Evolutionary conservation across 495 filamentous ascomycete species (phyloP).

Genomic region (Terfezia claveryi): DNA sequence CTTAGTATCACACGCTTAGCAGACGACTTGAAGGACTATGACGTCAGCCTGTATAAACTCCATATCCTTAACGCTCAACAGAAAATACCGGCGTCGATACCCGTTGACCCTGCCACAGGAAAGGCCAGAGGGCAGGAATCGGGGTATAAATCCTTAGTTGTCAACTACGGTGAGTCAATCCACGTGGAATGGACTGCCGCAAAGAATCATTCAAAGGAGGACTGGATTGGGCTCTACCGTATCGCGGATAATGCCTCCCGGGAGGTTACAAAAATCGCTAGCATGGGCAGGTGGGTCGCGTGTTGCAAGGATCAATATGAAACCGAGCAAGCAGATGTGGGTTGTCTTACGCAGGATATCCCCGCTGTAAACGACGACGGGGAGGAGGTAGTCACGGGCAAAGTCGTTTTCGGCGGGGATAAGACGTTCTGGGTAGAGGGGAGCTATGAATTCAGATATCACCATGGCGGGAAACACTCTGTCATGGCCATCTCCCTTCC

Average conservation of each 20-base stretch:
- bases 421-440: slow-evolving; percentile 95
- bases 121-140: slow-evolving; percentile 29
- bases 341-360: slow-evolving; percentile 50
- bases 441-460: slow-evolving; percentile 89
- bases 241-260: slow-evolving; percentile 79
- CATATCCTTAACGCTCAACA: slow-evolving; percentile 27
- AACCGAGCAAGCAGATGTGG: slow-evolving; percentile 49
- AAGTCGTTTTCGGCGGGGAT: slow-evolving; percentile 74
- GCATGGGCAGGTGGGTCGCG: slow-evolving; percentile 77
- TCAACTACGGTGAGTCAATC: slow-evolving; percentile 81
- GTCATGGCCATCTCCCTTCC: slow-evolving; percentile 92
- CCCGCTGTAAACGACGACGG: slow-evolving; percentile 27
- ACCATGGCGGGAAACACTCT: slow-evolving; percentile 81
- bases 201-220: slow-evolving; percentile 69
- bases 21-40: slow-evolving; percentile 61
- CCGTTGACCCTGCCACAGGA: slow-evolving; percentile 19
- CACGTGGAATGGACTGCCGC: slow-evolving; percentile 84
- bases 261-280: slow-evolving; percentile 59
- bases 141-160: slow-evolving; percentile 35
- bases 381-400: slow-evolving; percentile 38
- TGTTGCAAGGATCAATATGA: slow-evolving; percentile 57
- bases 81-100: slow-evolving; percentile 5
- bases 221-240: slow-evolving; percentile 91
- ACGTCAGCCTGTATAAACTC: slow-evolving; percentile 62
- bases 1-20: slow-evolving; percentile 66